phyloP scores from a whole-genome alignment of 768 basidiomycete species.

The Xerocomellus intermedius region DNA sequence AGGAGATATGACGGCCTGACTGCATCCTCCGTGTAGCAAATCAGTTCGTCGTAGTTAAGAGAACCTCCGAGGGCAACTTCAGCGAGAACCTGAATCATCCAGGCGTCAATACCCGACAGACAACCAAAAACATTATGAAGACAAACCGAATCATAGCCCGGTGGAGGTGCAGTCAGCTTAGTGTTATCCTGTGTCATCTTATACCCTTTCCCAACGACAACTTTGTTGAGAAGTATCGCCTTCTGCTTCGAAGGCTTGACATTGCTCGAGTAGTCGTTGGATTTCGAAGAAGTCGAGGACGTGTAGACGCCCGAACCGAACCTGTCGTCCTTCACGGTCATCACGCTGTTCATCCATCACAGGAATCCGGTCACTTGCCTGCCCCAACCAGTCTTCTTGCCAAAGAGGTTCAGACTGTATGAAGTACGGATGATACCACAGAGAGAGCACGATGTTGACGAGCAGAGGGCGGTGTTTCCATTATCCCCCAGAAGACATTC shows the following conservation, averaged over 20 bases:
- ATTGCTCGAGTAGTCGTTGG: conserved; percentile 69
- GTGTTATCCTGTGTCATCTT: conserved; percentile 62
- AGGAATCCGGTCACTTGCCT: conserved; percentile 38
- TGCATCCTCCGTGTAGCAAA: conserved; percentile 70
- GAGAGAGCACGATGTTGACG: conserved; percentile 56
- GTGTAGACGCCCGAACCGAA: conserved; percentile 74
- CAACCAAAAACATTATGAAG: background rate
- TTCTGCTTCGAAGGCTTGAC: conserved; percentile 53
- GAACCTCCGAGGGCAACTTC: conserved; percentile 56
- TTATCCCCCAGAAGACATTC: conserved; percentile 64
- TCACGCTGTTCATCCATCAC: background rate
- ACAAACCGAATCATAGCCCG: conserved; percentile 67
- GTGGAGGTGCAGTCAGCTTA: conserved; percentile 53
- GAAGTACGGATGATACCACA: conserved; percentile 65
- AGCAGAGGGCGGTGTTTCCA: conserved; percentile 50
- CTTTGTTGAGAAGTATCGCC: conserved; percentile 72
- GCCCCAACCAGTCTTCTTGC: conserved; percentile 73
- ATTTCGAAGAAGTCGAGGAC: conserved; percentile 79
- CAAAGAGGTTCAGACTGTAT: conserved; percentile 59
- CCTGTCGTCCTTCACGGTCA: conserved; percentile 33
- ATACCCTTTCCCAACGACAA: conserved; percentile 66
- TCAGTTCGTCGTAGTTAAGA: conserved; percentile 68
- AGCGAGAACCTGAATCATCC: conserved; percentile 53
- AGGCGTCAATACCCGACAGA: background rate
- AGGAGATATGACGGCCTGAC: conserved; percentile 71